Base-by-base conservation (phyloP, 2,329 filamentous ascomycete genomes). In the Beauveria rudraprayagi region DNA sequence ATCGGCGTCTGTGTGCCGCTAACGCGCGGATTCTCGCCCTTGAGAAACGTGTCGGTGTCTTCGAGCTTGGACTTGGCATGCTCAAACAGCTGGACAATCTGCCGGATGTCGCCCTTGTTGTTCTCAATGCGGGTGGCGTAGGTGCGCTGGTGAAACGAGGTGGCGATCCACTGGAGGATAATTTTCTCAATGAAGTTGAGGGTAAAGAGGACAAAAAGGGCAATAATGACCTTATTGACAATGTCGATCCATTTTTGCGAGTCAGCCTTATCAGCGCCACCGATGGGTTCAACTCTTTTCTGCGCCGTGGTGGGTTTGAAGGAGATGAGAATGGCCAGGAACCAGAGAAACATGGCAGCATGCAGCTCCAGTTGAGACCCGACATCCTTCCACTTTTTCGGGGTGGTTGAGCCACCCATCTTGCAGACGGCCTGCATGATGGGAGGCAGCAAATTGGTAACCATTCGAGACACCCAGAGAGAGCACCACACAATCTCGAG, bases 131-230 rank as follows among this genome's bases (percentile, higher is more conserved):
- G 82, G 67, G 93, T 91, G 26, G 90, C 87, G 69, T 97, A 97
- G 0, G 93, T 97, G 50, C 93, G 84, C 62, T 90, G 80, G 72
- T 97, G 93, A 74, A 97, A 97, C 64, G 89, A 92, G 62, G 92
- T 92, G 37, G 93, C 92, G 66, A 97, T 96, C 75, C 96, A 87
- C 70, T 97, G 92, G 60, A 97, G 96, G 66, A 96, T 83, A 63
- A 97, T 89, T 78, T 97, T 97, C 73, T 97, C 92, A 57, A 88
- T 80, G 63, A 94, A 88, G 73, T 97, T 97, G 64, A 97, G 78
- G 3, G 86, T 79, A 0, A 86, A 83, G 63, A 90, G 83, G 16
- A 95, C 88, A 67, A 97, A 92, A n/a, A 95, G 70, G 2, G 90
- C 83, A 19, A 96, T 85, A 63, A 97, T 87, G 67, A 97, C 83